Evolutionary conservation across 1,139 yeast genomes (phyloP), one percentile per base, ranked within the genome.

Genomic region (Nakaseomyces nivariensis): DNA sequence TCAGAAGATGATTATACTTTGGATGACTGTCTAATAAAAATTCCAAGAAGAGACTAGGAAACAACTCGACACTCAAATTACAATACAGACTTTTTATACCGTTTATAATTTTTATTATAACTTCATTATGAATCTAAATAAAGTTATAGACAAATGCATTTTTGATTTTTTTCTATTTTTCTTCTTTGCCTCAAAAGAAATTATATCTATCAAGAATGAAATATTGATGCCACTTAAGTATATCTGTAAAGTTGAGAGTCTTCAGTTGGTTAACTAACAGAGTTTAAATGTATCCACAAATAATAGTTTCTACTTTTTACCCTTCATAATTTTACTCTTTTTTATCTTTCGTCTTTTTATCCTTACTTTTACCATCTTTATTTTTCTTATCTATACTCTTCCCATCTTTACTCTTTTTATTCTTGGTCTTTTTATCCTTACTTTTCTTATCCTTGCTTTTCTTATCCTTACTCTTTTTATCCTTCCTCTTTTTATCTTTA

Each of bases 301-400:
- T 17, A 17, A 17, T 17, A 17, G 22, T 17, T 17, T 17, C 55
- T 57, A 51, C 61, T 58, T 50, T 50, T 59, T 55, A 46, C 61
- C 58, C 55, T 61, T 59, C 22, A 51, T 59, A 54, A 49, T 58
- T 58, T 47, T 59, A 58, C 48, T 49, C 56, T 49, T 60, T 55
- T 47, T 56, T 58, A 45, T 55, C 55, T 34, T n/a, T n/a, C 11
- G 3, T 34, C 45, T 57, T 56, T 46, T 58, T 60, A 46, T 59
- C 57, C 48, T 61, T 61, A 53, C 54, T 17, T 17, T 17, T 17
- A 17, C 22, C 22, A 17, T 17, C 22, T 17, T 17, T 17, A 17
- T 17, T 17, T 17, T 17, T 17, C 22, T 17, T 17, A 17, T 17
- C 22, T 17, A 17, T 17, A 1, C 22, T 17, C 22, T 17, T 17